Percentiles rank a stretch among this genome's conserved stretches.
Conservation (phyloP, 768 basidiomycete species). For the Pluteus cervinus region DNA sequence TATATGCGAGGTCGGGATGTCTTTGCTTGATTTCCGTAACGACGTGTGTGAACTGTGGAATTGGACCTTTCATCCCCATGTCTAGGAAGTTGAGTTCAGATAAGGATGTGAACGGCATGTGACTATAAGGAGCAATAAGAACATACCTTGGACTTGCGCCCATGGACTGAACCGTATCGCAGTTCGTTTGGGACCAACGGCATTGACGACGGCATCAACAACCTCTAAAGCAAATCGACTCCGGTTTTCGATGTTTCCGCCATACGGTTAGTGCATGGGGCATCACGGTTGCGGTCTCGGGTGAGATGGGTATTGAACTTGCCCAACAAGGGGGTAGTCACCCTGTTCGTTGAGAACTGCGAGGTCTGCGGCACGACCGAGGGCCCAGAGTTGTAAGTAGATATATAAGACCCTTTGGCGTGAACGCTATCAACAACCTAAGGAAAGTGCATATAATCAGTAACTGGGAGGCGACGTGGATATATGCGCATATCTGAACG, state of each 20-base stretch:
- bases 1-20: slow-evolving; percentile 43
- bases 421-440: slow-evolving; percentile 57
- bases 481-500: no score
- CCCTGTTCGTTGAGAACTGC: slow-evolving; percentile 29
- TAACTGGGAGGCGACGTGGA: no score
- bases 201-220: slow-evolving; percentile 40
- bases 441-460: no score
- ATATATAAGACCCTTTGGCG: slow-evolving; percentile 37
- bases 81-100: slow-evolving; percentile 20
- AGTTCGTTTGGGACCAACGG: slow-evolving; percentile 48
- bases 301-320: no score
- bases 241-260: slow-evolving; percentile 59
- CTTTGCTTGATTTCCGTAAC: slow-evolving; percentile 29
- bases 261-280: no score
- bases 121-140: no score
- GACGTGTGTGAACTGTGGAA: slow-evolving; percentile 49
- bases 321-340: no score
- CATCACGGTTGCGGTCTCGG: no score
- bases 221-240: slow-evolving; percentile 52
- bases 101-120: no score
- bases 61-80: slow-evolving; percentile 50
- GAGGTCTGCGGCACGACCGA: slow-evolving; percentile 36
- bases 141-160: slow-evolving; percentile 32
- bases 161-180: slow-evolving; percentile 57
- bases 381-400: slow-evolving; percentile 53